Conservation (phyloP, 352 stramenopile species). For the Thraustochytrium sp. region DNA sequence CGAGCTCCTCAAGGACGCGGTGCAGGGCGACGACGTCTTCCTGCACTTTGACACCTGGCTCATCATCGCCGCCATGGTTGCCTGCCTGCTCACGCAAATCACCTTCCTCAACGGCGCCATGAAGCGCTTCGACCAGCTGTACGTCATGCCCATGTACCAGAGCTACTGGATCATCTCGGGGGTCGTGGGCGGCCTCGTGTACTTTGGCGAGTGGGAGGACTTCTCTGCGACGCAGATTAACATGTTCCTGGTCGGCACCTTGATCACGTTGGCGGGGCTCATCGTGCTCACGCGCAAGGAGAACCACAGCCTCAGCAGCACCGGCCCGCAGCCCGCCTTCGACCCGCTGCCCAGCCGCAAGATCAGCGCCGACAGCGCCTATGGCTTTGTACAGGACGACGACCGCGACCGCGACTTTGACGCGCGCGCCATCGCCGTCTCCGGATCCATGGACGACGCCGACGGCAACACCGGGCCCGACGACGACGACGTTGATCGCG, state of each 20-base stretch:
- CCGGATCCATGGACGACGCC: too few relatives aligned
- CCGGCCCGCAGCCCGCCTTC: conserved; percentile 2
- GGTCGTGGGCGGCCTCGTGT: conserved; percentile 78
- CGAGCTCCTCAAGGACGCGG: conserved; percentile 76
- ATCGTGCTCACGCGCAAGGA: conserved; percentile 57
- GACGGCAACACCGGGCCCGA: too few relatives aligned
- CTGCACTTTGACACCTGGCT: conserved; percentile 61
- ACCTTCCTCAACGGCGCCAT: conserved; percentile 79
- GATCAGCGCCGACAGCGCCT: not conserved
- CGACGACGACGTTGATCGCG: not conserved
- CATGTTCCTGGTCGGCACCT: conserved; percentile 72
- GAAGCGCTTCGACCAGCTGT: conserved; percentile 74
- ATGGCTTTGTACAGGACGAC: conserved; percentile 1
- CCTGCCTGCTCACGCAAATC: conserved; percentile 70
- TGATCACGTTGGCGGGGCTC: conserved; percentile 71
- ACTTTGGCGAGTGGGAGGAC: conserved; percentile 69
- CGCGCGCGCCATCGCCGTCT: too few relatives aligned
- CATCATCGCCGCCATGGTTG: conserved; percentile 63
- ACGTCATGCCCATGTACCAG: conserved; percentile 80
- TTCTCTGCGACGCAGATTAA: conserved; percentile 62
- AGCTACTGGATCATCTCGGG: conserved; percentile 81
- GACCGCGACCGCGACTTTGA: not conserved
- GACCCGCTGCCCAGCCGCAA: conserved; percentile 1
- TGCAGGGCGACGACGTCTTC: conserved; percentile 50
- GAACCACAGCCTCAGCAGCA: conserved; percentile 17